Evolutionary conservation across 2,329 filamentous ascomycete genomes (phyloP).

Genomic region (Epichloe bromicola): DNA sequence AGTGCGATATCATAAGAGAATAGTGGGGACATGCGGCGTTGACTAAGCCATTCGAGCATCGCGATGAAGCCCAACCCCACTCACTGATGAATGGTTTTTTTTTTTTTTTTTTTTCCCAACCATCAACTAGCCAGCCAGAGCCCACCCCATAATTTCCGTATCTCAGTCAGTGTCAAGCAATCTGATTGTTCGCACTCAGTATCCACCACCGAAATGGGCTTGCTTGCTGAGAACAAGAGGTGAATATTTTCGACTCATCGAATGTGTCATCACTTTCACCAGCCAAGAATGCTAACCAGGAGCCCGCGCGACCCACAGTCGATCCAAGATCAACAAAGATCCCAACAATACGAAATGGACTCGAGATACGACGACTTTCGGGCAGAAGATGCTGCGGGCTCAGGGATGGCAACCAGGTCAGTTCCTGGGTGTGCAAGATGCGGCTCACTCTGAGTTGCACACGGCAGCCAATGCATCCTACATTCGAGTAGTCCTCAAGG

Average conservation of each 20-base stretch:
- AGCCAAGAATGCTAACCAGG: not conserved
- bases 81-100: not conserved
- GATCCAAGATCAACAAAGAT: slow-evolving; percentile 67
- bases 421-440: slow-evolving; percentile 65
- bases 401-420: slow-evolving; percentile 87
- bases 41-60: not conserved
- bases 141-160: not conserved
- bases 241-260: slow-evolving; percentile 6
- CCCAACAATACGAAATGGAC: slow-evolving; percentile 95
- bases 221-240: slow-evolving; percentile 24
- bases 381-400: slow-evolving; percentile 74
- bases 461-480: slow-evolving; percentile 72
- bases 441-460: slow-evolving; percentile 62
- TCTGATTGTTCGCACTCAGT: not conserved
- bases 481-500: slow-evolving; percentile 74
- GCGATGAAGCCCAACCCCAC: not conserved
- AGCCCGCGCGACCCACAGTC: slow-evolving; percentile 12
- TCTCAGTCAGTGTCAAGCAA: not conserved
- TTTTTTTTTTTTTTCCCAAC: not conserved
- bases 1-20: too few species aligned
- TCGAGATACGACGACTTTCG: slow-evolving; percentile 67
- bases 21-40: not conserved
- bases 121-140: not conserved
- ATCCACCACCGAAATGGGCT: slow-evolving; percentile 18
- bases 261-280: not conserved